Percentiles rank a stretch among this genome's conserved stretches.
Evolutionary conservation across 257 asterid genomes (phyloP).

Genomic region (Solanum medicagineum): DNA sequence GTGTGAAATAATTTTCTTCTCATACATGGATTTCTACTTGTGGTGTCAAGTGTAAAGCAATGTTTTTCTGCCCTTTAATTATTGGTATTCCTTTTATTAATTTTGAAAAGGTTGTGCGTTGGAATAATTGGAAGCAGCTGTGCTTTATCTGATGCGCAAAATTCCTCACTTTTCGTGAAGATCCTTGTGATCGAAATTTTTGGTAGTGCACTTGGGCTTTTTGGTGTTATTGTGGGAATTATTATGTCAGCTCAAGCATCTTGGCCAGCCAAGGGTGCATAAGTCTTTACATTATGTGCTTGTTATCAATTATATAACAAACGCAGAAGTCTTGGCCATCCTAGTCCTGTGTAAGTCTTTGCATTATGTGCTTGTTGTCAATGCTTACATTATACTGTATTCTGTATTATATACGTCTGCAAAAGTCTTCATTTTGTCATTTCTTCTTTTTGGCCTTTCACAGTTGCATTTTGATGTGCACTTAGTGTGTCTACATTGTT

Average conservation of each 20-base stretch:
- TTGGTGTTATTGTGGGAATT: constrained; percentile 96
- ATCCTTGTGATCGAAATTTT: constrained; percentile 96
- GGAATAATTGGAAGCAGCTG: constrained; percentile 99
- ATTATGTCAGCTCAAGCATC: constrained; percentile 99
- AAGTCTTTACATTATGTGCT: neutral
- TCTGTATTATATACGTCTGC: neutral
- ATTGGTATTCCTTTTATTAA: neutral
- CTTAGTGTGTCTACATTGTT: neutral
- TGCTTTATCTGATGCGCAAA: constrained; percentile 93
- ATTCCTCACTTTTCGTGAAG: constrained; percentile 94
- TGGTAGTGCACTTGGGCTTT: constrained; percentile 95
- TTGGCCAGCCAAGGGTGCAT: constrained; percentile 56
- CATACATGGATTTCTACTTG: neutral
- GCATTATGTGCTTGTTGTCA: neutral
- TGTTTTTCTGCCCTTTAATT: neutral
- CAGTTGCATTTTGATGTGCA: neutral
- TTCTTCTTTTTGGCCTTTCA: neutral
- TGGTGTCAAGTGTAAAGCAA: neutral
- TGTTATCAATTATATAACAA: neutral
- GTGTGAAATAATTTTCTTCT: constrained; percentile 4
- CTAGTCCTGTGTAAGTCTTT: constrained; percentile 5
- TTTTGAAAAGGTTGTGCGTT: constrained; percentile 61
- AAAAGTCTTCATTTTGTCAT: neutral
- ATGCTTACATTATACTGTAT: neutral
- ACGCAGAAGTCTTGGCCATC: constrained; percentile 49